Evolutionary conservation across 208 protist genomes (phyloP).

Genomic region (Acanthamoeba lugdunensis): DNA sequence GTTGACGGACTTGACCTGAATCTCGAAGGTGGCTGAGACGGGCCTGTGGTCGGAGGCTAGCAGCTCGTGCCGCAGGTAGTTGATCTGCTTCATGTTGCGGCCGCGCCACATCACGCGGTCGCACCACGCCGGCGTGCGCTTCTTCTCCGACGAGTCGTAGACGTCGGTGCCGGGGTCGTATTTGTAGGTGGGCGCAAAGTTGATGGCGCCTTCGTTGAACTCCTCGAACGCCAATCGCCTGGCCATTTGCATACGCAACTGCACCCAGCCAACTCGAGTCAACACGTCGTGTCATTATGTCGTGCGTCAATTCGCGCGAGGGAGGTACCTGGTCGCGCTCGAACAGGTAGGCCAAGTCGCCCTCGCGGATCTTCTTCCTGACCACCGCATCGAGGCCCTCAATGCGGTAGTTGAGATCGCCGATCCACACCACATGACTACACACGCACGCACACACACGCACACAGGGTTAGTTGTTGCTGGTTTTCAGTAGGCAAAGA

Average conservation of each 20-base stretch:
- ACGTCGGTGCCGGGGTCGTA: slow-evolving; percentile 85
- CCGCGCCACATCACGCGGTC: slow-evolving; percentile 86
- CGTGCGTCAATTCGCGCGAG: not conserved
- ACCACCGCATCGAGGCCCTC: slow-evolving; percentile 79
- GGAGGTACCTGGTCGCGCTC: slow-evolving; percentile 80
- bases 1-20: slow-evolving; percentile 79
- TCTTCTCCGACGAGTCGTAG: slow-evolving; percentile 78
- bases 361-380: slow-evolving; percentile 73
- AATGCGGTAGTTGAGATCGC: slow-evolving; percentile 89
- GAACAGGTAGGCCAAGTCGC: slow-evolving; percentile 79
- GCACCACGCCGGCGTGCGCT: slow-evolving; percentile 86
- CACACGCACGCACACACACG: not conserved
- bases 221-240: slow-evolving; percentile 81
- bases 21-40: slow-evolving; percentile 73
- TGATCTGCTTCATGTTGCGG: slow-evolving; percentile 62
- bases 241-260: slow-evolving; percentile 80
- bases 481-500: slow-evolving; percentile 38
- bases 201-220: slow-evolving; percentile 84
- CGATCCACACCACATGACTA: slow-evolving; percentile 84
- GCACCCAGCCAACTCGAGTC: not conserved
- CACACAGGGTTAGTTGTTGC: not conserved
- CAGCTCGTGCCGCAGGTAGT: slow-evolving; percentile 77
- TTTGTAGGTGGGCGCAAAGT: slow-evolving; percentile 89
- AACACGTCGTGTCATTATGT: not conserved
- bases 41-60: slow-evolving; percentile 85